phyloP scores from a whole-genome alignment of 2,329 filamentous ascomycete genomes.

The Exophiala lecanii-corni region DNA sequence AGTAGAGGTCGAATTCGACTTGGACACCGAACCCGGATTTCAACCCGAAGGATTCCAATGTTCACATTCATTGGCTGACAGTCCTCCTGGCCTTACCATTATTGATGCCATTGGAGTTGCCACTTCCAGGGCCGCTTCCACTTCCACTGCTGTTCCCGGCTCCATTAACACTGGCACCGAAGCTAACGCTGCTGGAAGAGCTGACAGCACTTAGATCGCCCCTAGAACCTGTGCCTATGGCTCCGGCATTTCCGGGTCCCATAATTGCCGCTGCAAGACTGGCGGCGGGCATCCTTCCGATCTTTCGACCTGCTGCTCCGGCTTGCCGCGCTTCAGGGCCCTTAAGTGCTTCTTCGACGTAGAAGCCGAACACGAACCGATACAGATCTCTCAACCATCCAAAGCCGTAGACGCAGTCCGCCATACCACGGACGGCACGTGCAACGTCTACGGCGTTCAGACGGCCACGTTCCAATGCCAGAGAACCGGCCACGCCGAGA shows the following conservation, averaged over 20 bases:
- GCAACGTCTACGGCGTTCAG: constrained; percentile 71
- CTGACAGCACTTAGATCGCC: background rate
- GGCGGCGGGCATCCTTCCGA: constrained; percentile 7
- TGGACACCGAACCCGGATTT: no score
- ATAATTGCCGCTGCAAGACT: constrained; percentile 20
- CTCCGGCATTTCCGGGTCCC: constrained; percentile 1
- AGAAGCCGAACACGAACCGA: constrained; percentile 77
- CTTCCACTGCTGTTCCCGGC: no score
- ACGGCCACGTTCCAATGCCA: constrained; percentile 53
- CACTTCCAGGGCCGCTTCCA: no score
- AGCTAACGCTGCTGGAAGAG: background rate
- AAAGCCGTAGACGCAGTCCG: constrained; percentile 62
- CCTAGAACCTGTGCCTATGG: background rate
- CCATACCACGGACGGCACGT: constrained; percentile 73
- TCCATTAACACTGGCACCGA: background rate
- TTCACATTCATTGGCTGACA: no score
- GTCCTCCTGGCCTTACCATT: no score
- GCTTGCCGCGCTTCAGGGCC: constrained; percentile 4
- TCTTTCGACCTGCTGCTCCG: constrained; percentile 1
- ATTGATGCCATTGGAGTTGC: no score
- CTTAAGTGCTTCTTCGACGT: constrained; percentile 65
- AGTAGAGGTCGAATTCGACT: no score
- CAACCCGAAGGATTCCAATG: no score
- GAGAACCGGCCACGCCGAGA: constrained; percentile 39
- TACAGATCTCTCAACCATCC: constrained; percentile 78